A percentile compares a stretch with the other conserved stretches of the same genome.
phyloP scores from a whole-genome alignment of 495 filamentous ascomycete genomes.

The Amniculicola lignicola region DNA sequence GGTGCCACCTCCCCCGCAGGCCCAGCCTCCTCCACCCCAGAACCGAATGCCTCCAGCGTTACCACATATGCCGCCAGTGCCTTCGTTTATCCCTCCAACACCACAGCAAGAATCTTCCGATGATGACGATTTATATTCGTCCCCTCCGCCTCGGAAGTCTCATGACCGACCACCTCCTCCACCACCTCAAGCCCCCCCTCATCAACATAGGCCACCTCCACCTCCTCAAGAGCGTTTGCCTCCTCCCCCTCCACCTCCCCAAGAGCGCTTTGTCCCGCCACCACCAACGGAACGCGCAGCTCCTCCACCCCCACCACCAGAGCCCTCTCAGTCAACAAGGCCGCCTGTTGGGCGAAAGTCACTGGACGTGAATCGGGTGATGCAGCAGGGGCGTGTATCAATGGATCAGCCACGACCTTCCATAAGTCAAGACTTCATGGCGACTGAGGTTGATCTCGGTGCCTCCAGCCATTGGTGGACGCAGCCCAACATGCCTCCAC shows the following conservation, averaged over 20 bases:
- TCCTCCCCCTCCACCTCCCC: conserved; percentile 29
- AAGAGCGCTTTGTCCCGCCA: conserved; percentile 8
- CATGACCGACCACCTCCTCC: conserved; percentile 39
- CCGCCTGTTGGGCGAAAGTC: conserved; percentile 56
- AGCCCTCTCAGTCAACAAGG: conserved; percentile 42
- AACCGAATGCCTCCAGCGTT: conserved; percentile 18
- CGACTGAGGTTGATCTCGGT: conserved; percentile 78
- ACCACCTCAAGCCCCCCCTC: conserved; percentile 35
- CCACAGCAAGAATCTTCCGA: conserved; percentile 34
- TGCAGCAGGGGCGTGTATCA: conserved; percentile 60
- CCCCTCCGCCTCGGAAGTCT: conserved; percentile 40
- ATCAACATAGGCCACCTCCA: conserved; percentile 12
- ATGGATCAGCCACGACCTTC: conserved; percentile 66
- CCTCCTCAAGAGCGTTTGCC: conserved; percentile 4
- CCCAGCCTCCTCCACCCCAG: conserved; percentile 26
- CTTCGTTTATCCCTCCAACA: conserved; percentile 8
- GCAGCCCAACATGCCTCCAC: conserved; percentile 68
- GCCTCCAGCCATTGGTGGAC: conserved; percentile 78
- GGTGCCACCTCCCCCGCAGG: conserved; percentile 20
- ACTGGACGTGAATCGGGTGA: conserved; percentile 59
- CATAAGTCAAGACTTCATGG: conserved; percentile 76
- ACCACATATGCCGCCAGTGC: conserved; percentile 15
- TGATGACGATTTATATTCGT: conserved; percentile 37
- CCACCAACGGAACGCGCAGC: conserved; percentile 19
- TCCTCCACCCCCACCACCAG: conserved; percentile 43